Percentiles rank a stretch among this genome's conserved stretches.
These are phyloP conservation scores for Starmerella bombi DNA, from an alignment of 805 yeast species.

Conservation along the genomic window DNA sequence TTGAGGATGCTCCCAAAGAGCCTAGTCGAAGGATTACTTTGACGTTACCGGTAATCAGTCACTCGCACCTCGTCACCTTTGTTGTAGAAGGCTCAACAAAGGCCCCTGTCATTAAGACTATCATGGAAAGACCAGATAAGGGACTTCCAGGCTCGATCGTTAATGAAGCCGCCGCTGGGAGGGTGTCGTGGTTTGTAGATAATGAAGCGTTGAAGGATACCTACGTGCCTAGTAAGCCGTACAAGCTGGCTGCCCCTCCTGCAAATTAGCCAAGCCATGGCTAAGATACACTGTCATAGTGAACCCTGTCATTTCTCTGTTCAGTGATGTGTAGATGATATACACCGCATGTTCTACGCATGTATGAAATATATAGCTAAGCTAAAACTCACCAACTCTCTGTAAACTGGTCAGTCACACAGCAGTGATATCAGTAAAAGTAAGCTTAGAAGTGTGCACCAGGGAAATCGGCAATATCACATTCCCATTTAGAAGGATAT, in stretches of 20 bases:
- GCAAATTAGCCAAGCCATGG: too few species aligned
- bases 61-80: slow-evolving; percentile 81
- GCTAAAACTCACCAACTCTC: too few species aligned
- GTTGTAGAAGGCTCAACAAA: slow-evolving; percentile 94
- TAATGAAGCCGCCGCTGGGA: slow-evolving; percentile 92
- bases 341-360: too few species aligned
- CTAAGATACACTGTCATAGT: too few species aligned
- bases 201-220: slow-evolving; percentile 80
- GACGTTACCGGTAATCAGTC: slow-evolving; percentile 89
- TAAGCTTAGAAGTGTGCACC: too few species aligned
- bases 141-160: slow-evolving; percentile 89
- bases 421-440: too few species aligned
- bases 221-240: slow-evolving; percentile 55
- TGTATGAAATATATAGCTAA: too few species aligned
- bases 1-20: slow-evolving; percentile 79
- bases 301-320: too few species aligned
- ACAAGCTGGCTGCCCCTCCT: slow-evolving; percentile 39
- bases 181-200: slow-evolving; percentile 95
- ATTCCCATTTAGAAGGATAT: slow-evolving; percentile 94
- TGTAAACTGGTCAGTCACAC: too few species aligned
- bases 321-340: too few species aligned
- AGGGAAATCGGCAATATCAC: slow-evolving; percentile 46
- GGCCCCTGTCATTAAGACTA: slow-evolving; percentile 79
- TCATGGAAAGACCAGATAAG: slow-evolving; percentile 94
- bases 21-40: slow-evolving; percentile 77